Percentiles rank a stretch among this genome's conserved stretches.
Conservation (phyloP, 768 basidiomycete species). For the Serendipita sp. region DNA sequence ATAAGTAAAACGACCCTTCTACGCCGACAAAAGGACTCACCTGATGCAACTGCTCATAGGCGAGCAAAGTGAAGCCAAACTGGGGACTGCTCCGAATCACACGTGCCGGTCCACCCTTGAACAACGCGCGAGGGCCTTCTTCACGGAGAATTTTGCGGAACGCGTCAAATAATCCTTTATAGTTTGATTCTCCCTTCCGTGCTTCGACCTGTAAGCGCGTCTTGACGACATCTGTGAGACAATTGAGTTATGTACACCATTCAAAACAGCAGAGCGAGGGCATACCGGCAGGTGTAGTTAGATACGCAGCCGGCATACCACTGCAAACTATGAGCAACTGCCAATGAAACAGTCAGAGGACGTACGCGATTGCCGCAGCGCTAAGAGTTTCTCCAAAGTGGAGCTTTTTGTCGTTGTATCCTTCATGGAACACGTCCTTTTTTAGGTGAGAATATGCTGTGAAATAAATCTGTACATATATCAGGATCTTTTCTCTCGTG, state of each 20-base stretch:
- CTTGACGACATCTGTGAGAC: conserved; percentile 99
- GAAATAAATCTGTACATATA: conserved; percentile 16
- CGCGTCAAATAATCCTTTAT: conserved; percentile 81
- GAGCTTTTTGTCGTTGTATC: conserved; percentile 85
- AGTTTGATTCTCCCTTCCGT: conserved; percentile 75
- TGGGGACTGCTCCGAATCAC: conserved; percentile 80
- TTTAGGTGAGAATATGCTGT: conserved; percentile 73
- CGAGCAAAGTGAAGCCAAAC: conserved; percentile 86
- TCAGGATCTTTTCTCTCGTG: background rate
- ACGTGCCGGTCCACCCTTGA: conserved; percentile 84
- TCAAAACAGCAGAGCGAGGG: conserved; percentile 3
- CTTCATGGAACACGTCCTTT: conserved; percentile 89
- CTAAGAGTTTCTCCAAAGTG: conserved; percentile 79
- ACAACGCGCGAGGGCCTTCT: conserved; percentile 78
- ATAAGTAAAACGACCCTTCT: background rate
- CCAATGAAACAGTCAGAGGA: background rate
- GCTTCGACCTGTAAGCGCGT: conserved; percentile 91
- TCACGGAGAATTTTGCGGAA: conserved; percentile 82
- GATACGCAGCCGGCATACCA: conserved; percentile 94
- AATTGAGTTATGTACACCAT: too few relatives aligned
- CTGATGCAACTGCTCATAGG: conserved; percentile 58
- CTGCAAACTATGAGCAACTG: conserved; percentile 27
- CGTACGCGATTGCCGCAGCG: conserved; percentile 74
- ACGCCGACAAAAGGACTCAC: conserved; percentile 20
- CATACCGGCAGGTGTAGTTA: conserved; percentile 79